Evolutionary conservation across 495 filamentous ascomycete genomes (phyloP).

Genomic region (Ramalina peruviana): DNA sequence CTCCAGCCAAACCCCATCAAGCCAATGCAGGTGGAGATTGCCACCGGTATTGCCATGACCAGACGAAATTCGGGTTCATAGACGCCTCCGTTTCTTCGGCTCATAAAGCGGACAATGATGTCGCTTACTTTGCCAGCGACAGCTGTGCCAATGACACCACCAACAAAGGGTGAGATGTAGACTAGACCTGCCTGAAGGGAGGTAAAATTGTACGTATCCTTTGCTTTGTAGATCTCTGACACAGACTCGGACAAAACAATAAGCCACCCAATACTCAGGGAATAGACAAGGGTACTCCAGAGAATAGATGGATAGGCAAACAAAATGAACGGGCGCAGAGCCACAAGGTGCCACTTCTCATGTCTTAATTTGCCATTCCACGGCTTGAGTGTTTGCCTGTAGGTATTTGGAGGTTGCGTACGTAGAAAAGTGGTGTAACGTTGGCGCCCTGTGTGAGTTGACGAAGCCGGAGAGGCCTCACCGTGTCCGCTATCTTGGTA

Average conservation of each 20-base stretch:
- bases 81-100: constrained; percentile 72
- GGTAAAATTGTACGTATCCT: constrained; percentile 58
- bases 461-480: background rate
- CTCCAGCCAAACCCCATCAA: constrained; percentile 94
- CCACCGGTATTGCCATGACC: constrained; percentile 77
- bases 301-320: constrained; percentile 81
- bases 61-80: constrained; percentile 95
- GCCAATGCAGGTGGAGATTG: constrained; percentile 66
- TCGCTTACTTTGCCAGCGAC: constrained; percentile 86
- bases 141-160: constrained; percentile 77
- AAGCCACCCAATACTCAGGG: constrained; percentile 86
- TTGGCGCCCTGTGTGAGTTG: constrained; percentile 6
- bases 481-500: background rate
- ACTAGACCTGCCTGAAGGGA: constrained; percentile 70
- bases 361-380: constrained; percentile 65
- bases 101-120: constrained; percentile 64
- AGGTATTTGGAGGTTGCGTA: constrained; percentile 49
- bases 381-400: constrained; percentile 50
- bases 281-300: constrained; percentile 79
- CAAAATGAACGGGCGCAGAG: constrained; percentile 66
- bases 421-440: constrained; percentile 49
- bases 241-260: constrained; percentile 88
- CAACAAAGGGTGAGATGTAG: constrained; percentile 81
- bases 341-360: constrained; percentile 67
- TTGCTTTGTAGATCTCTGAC: constrained; percentile 56